A percentile compares a stretch with the other conserved stretches of the same genome.
phyloP scores from a whole-genome alignment of 495 filamentous ascomycete species.

The Trichocladium antarcticum region DNA sequence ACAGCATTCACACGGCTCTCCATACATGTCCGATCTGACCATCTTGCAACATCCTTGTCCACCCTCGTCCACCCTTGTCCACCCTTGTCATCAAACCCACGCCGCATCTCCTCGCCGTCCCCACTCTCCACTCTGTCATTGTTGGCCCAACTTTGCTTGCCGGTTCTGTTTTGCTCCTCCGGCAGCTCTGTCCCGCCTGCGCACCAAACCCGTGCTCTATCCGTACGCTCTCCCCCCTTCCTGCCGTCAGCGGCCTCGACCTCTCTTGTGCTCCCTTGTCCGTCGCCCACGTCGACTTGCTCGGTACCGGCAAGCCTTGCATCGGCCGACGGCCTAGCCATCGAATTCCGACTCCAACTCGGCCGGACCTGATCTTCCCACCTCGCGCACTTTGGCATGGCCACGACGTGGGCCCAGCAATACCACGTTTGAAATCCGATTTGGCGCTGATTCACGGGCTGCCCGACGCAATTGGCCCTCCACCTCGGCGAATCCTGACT shows the following conservation, averaged over 20 bases:
- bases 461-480: neutral
- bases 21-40: too few relatives aligned
- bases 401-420: neutral
- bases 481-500: neutral
- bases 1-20: too few relatives aligned
- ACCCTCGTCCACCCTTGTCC: neutral
- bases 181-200: too few relatives aligned
- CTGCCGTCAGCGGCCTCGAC: too few relatives aligned
- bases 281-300: too few relatives aligned
- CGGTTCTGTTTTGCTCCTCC: slow-evolving; percentile 6
- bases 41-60: too few relatives aligned
- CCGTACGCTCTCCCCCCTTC: too few relatives aligned
- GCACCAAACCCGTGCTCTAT: too few relatives aligned
- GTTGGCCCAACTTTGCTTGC: neutral
- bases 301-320: too few relatives aligned
- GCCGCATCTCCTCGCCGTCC: slow-evolving; percentile 7
- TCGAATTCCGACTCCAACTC: too few relatives aligned
- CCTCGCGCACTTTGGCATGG: slow-evolving; percentile 3
- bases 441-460: neutral
- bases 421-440: neutral
- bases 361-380: neutral
- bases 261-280: too few relatives aligned
- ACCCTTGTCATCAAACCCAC: slow-evolving; percentile 13
- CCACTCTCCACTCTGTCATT: slow-evolving; percentile 2
- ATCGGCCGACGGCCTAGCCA: too few relatives aligned